Base-by-base conservation (phyloP, 768 basidiomycete species). In the Leccinum imitatum region DNA sequence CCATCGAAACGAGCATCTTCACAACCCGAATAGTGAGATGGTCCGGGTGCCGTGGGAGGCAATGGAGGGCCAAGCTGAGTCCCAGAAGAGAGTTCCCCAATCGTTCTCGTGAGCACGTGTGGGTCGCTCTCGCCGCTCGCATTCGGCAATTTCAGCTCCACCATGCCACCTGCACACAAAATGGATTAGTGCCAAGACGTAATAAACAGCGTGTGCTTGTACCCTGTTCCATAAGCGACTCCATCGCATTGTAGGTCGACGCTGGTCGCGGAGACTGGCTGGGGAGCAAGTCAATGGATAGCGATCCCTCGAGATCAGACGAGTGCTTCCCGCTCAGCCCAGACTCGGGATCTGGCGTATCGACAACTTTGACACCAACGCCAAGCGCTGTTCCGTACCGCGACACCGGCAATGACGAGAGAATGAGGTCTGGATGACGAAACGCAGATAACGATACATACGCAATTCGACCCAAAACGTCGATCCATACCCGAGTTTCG, bases 391-490 rank as follows among this genome's bases (percentile, higher is more conserved):
- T 51, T 35, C 39, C 19, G 30, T 21, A 25, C 55, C 54, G 60
- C 47, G n/a, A 55, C 54, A 19, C 21, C 13, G 63, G 59, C 30
- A 51, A 59, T 60, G 25, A 48, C 41, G 58, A 44, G 47, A 57
- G 50, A 57, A 54, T 62, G 50, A 69, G 61, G 54, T 39, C 58
- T 35, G 51, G 60, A 19, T 58, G 30, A 58, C 13, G 52, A 47
- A 59, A 64, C 41, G 53, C 46, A 61, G 53, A 68, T 64, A 50
- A 56, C 53, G 50, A 48, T 6, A 75, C 80, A 63, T 68, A 82
- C 78, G 87, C 37, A 92, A 72, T 71, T 92, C 91, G 9, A 92
- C 88, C 93, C 93, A 95, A 76, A 95, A 95, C 39, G 88, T 92
- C 37, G 87, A 91, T 15, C 94, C 94, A 65, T 83, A 78, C 8